Conservation (phyloP, 176 grass and related monocot species). For the Hsuehochloa calcarea region DNA sequence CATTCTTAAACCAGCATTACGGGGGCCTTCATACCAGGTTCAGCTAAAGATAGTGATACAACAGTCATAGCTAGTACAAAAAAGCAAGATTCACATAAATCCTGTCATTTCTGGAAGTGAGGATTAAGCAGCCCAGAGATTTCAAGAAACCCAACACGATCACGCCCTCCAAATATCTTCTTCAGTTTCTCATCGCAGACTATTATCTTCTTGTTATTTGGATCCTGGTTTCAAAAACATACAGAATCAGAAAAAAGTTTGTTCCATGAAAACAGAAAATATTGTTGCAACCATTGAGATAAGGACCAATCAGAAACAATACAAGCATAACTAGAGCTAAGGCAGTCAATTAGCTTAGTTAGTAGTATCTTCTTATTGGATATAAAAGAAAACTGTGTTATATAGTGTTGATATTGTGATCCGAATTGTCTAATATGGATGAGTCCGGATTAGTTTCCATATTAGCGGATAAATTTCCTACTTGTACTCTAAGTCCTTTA, state of each 20-base stretch:
- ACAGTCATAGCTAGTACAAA: conserved; percentile 32
- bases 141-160: conserved; percentile 81
- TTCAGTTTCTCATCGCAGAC: conserved; percentile 76
- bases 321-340: not conserved
- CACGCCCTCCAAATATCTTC: conserved; percentile 75
- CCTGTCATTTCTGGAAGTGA: conserved; percentile 63
- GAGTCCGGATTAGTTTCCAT: too few relatives aligned
- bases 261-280: not conserved
- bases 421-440: too few relatives aligned
- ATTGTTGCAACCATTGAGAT: not conserved
- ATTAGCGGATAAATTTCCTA: too few relatives aligned
- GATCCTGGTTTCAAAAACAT: conserved; percentile 46
- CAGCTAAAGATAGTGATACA: conserved; percentile 26
- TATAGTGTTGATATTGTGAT: too few relatives aligned
- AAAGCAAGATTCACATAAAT: conserved; percentile 27
- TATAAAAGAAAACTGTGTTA: too few relatives aligned
- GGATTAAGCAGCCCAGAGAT: conserved; percentile 75
- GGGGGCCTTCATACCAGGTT: conserved; percentile 7
- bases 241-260: conserved; percentile 5
- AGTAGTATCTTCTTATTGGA: conserved; percentile 2
- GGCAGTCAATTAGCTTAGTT: not conserved
- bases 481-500: too few relatives aligned
- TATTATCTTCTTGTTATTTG: conserved; percentile 72
- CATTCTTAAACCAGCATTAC: conserved; percentile 27
- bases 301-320: not conserved